Percentiles rank a stretch among this genome's conserved stretches.
Evolutionary conservation across 257 asterid species (phyloP).

Genomic region (Nicotiana obtusifolia): DNA sequence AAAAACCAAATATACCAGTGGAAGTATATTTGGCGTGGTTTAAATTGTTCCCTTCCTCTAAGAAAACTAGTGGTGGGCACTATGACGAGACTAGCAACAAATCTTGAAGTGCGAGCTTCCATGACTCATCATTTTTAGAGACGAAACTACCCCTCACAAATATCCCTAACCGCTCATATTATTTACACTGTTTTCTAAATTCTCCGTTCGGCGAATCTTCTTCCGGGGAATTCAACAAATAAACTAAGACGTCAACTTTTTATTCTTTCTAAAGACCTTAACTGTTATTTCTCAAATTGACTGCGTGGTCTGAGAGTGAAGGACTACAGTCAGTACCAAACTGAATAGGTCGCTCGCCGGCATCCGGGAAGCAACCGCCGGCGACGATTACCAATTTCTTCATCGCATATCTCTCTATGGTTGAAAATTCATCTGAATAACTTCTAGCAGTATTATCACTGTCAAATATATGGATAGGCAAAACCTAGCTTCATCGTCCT

Average conservation of each 20-base stretch:
- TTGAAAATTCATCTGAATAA: not conserved
- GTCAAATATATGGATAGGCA: slow-evolving; percentile 45
- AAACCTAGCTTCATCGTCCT: slow-evolving; percentile 74
- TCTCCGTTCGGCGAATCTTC: too few species aligned
- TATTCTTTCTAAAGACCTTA: not conserved
- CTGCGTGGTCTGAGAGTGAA: not conserved
- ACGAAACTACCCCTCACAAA: slow-evolving; percentile 9
- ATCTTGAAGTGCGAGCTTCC: slow-evolving; percentile 6
- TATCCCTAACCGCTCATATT: not conserved
- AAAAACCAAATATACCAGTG: too few species aligned
- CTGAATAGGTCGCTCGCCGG: not conserved
- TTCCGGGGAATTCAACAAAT: too few species aligned
- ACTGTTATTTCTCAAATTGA: not conserved
- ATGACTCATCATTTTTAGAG: not conserved
- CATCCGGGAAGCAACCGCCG: not conserved
- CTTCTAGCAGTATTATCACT: not conserved
- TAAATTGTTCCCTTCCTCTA: not conserved
- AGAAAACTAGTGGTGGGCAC: not conserved
- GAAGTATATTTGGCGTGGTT: too few species aligned
- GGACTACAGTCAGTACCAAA: not conserved
- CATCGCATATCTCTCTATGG: not conserved
- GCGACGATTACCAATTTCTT: not conserved
- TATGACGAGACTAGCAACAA: not conserved
- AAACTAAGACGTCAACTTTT: not conserved
- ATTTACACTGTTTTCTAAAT: not conserved